These are phyloP conservation scores for Acer saccharum DNA, from an alignment of 345 rosid genomes.

Conservation along the genomic window DNA sequence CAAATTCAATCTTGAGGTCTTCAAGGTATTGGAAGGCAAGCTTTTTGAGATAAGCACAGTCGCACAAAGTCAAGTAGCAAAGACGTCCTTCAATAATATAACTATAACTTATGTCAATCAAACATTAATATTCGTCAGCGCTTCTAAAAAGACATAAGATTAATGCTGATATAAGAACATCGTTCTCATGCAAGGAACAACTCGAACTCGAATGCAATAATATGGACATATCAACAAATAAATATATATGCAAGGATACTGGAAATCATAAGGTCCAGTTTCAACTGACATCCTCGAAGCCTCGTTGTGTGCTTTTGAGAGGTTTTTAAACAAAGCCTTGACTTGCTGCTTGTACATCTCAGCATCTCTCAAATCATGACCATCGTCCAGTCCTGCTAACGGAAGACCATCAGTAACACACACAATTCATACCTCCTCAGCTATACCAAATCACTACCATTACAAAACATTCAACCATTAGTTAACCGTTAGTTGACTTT, in stretches of 20 bases:
- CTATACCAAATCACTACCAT: constrained; percentile 24
- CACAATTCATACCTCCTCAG: constrained; percentile 55
- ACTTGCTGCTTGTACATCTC: constrained; percentile 98
- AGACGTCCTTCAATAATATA: constrained; percentile 95
- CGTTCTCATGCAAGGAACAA: neutral
- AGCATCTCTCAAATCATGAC: constrained; percentile 78
- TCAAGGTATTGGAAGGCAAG: constrained; percentile 98
- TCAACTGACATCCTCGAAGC: constrained; percentile 95
- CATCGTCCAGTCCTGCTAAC: constrained; percentile 96
- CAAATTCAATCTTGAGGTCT: constrained; percentile 95
- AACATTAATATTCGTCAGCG: constrained; percentile 12
- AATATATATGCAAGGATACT: constrained; percentile 66
- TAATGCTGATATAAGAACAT: neutral
- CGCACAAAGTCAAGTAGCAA: constrained; percentile 98
- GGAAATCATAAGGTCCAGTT: constrained; percentile 85
- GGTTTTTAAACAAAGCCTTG: constrained; percentile 93
- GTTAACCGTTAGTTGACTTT: too few species aligned
- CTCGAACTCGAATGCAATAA: neutral
- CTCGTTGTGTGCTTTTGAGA: constrained; percentile 82
- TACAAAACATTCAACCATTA: constrained; percentile 28
- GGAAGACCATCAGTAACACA: constrained; percentile 99
- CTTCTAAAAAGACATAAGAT: constrained; percentile 2
- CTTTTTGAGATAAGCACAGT: constrained; percentile 94
- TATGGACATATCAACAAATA: neutral
- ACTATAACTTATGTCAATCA: constrained; percentile 67